phyloP scores from a whole-genome alignment of 768 basidiomycete species.

The Auricularia sp. region DNA sequence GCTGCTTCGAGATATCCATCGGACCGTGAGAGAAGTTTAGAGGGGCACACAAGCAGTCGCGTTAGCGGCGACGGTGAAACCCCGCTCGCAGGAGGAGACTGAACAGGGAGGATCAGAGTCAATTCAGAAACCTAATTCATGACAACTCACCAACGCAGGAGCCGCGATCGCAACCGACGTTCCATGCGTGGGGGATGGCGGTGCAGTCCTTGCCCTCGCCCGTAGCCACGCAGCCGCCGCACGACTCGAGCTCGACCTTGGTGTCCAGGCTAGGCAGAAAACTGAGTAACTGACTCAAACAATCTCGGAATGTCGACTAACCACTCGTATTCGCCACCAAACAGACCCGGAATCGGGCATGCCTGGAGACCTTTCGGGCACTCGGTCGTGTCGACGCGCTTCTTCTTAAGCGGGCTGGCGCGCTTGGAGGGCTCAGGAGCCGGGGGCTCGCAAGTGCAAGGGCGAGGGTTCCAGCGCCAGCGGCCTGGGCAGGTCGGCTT shows the following conservation, averaged over 20 bases:
- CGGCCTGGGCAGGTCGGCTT: constrained; percentile 35
- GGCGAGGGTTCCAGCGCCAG: constrained; percentile 36
- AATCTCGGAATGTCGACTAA: neutral
- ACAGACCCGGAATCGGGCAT: constrained; percentile 40
- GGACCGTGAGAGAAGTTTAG: constrained; percentile 11
- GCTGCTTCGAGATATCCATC: constrained; percentile 18
- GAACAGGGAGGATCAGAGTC: constrained; percentile 6
- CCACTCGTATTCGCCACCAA: constrained; percentile 45
- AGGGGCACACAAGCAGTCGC: constrained; percentile 34
- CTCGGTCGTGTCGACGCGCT: constrained; percentile 16
- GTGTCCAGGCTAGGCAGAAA: constrained; percentile 38
- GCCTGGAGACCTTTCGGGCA: constrained; percentile 49
- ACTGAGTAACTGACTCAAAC: neutral
- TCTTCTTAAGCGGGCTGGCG: constrained; percentile 4
- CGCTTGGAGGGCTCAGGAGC: constrained; percentile 30
- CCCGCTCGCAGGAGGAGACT: constrained; percentile 45
- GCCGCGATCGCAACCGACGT: constrained; percentile 57
- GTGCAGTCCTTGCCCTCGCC: constrained; percentile 64
- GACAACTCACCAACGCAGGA: constrained; percentile 40
- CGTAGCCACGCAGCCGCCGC: constrained; percentile 64
- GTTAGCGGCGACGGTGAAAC: constrained; percentile 35
- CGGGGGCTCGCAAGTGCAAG: constrained; percentile 33
- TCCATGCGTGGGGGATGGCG: constrained; percentile 51
- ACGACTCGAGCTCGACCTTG: constrained; percentile 52
- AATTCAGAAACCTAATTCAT: neutral